phyloP scores from a whole-genome alignment of 139 green algal species.

The Chlamydomonas sphaeroides region DNA sequence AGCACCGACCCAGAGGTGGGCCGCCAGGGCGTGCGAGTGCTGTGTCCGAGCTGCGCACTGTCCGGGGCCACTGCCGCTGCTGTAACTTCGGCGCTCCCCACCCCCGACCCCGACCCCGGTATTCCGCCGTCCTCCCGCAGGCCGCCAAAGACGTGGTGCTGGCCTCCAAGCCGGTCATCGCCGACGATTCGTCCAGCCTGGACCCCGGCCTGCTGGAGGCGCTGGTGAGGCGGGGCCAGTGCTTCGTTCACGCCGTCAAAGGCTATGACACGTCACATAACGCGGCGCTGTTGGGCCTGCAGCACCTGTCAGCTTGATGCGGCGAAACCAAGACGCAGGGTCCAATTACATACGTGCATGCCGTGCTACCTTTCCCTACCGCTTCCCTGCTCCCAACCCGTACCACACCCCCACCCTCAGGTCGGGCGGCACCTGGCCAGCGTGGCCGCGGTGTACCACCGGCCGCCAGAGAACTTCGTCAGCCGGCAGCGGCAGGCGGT shows the following conservation, averaged over 20 bases:
- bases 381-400: no score
- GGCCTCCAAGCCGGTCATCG: conserved; percentile 93
- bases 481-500: conserved; percentile 80
- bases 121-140: background rate
- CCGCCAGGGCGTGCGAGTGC: background rate
- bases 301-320: no score
- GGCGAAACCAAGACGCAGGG: no score
- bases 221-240: no score
- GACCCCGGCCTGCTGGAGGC: conserved; percentile 84
- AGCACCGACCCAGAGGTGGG: conserved; percentile 92
- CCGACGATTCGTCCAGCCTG: conserved; percentile 72
- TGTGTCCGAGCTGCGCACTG: no score
- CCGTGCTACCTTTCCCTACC: no score
- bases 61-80: no score
- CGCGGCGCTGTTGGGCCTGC: no score
- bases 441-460: conserved; percentile 91
- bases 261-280: no score
- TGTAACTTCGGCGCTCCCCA: no score
- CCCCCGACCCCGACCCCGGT: background rate
- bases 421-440: conserved; percentile 76
- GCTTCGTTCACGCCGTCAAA: no score
- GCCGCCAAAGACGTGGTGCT: conserved; percentile 95
- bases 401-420: conserved; percentile 43
- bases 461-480: conserved; percentile 88
- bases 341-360: no score